These are phyloP conservation scores for Pythium sukuiense DNA, from an alignment of 352 stramenopile species.

Conservation along the genomic window DNA sequence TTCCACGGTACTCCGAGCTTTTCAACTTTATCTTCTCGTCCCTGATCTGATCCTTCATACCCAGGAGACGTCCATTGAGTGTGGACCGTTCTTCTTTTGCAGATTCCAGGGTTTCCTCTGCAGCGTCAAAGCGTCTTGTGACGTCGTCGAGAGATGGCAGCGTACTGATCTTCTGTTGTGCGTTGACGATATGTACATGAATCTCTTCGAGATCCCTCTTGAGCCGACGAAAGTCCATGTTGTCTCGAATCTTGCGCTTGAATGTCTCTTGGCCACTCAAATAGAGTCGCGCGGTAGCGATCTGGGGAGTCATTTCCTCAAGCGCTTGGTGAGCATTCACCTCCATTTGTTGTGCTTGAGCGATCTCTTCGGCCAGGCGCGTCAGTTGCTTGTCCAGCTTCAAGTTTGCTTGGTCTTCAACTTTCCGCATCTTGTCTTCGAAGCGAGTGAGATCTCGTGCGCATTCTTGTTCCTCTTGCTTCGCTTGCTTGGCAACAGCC, in stretches of 20 bases:
- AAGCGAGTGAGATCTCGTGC: constrained; percentile 33
- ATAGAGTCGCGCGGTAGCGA: constrained; percentile 37
- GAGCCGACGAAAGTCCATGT: constrained; percentile 65
- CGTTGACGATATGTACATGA: constrained; percentile 34
- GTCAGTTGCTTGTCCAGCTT: constrained; percentile 49
- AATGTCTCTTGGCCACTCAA: constrained; percentile 52
- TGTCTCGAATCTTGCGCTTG: constrained; percentile 77
- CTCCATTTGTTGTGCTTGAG: constrained; percentile 47
- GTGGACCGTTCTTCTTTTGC: constrained; percentile 39
- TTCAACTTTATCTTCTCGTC: constrained; percentile 62
- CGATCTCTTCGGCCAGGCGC: constrained; percentile 39
- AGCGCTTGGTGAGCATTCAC: constrained; percentile 36
- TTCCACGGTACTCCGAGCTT: constrained; percentile 83
- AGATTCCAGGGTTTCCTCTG: constrained; percentile 32
- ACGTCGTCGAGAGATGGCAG: constrained; percentile 57
- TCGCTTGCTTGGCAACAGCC: neutral
- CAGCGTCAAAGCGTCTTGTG: constrained; percentile 37
- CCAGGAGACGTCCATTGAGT: constrained; percentile 50
- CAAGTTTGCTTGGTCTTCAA: constrained; percentile 36
- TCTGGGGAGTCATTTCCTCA: constrained; percentile 49
- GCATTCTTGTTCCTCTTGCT: constrained; percentile 23
- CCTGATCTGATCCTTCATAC: constrained; percentile 56
- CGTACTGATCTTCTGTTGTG: constrained; percentile 48
- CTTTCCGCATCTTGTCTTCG: constrained; percentile 21
- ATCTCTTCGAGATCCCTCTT: constrained; percentile 51